Conservation (phyloP, 805 yeast genomes). For the Starmerella sp. region DNA sequence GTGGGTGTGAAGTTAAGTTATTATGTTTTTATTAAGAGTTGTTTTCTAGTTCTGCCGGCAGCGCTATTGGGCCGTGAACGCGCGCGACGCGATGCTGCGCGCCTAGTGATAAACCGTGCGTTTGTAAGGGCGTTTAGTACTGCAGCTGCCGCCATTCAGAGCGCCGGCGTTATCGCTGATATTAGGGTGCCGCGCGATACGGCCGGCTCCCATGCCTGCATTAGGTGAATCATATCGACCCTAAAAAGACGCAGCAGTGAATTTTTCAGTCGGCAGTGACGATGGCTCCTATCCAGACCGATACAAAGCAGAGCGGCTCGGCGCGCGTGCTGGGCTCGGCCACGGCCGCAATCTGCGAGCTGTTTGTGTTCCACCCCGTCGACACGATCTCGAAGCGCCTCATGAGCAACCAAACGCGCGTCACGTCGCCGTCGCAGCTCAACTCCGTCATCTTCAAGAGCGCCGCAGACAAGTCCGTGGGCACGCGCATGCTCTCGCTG, state of each 20-base stretch:
- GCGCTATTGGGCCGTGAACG: too few relatives aligned
- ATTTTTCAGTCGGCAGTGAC: neutral
- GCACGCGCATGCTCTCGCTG: slow-evolving; percentile 62
- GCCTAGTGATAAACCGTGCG: too few relatives aligned
- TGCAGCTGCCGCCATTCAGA: neutral
- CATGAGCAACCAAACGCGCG: slow-evolving; percentile 75
- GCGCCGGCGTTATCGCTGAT: neutral
- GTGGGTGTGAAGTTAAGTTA: slow-evolving; percentile 31
- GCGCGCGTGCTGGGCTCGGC: slow-evolving; percentile 97
- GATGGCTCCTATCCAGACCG: slow-evolving; percentile 26
- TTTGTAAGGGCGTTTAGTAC: too few relatives aligned
- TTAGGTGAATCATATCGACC: neutral
- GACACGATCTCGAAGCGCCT: slow-evolving; percentile 95
- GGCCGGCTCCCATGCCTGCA: neutral
- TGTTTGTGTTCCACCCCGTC: slow-evolving; percentile 92
- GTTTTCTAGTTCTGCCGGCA: too few relatives aligned
- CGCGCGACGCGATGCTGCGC: too few relatives aligned
- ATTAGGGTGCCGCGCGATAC: neutral
- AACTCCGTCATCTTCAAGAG: slow-evolving; percentile 81
- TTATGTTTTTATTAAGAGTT: neutral
- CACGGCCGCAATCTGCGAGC: slow-evolving; percentile 92
- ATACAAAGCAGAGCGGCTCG: slow-evolving; percentile 74
- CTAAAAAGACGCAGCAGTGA: neutral
- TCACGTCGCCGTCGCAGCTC: slow-evolving; percentile 52
- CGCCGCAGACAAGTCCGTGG: slow-evolving; percentile 59